phyloP scores from a whole-genome alignment of 2,329 filamentous ascomycete species.

The Aspergillus novofumigatus region DNA sequence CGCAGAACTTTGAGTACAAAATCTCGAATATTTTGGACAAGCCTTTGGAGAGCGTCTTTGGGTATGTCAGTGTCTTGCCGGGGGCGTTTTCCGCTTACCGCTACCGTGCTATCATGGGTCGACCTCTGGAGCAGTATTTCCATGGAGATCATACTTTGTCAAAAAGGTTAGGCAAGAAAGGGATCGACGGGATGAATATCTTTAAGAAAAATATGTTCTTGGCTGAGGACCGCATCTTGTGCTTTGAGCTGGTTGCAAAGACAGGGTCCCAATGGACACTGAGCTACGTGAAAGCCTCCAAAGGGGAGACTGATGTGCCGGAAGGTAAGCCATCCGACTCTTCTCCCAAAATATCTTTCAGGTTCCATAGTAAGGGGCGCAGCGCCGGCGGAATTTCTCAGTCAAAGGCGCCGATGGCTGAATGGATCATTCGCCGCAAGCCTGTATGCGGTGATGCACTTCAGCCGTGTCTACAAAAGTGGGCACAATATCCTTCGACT shows the following conservation, averaged over 20 bases:
- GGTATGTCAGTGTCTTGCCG: slow-evolving; percentile 95
- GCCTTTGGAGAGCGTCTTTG: slow-evolving; percentile 92
- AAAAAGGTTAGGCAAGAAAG: slow-evolving; percentile 93
- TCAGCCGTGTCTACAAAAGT: slow-evolving; percentile 96
- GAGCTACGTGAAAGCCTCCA: slow-evolving; percentile 97
- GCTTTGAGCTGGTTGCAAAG: slow-evolving; percentile 98
- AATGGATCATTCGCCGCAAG: slow-evolving; percentile 98
- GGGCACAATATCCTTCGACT: slow-evolving; percentile 97
- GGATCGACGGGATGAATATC: slow-evolving; percentile 99
- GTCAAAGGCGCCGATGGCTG: slow-evolving; percentile 95
- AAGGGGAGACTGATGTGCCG: slow-evolving; percentile 97
- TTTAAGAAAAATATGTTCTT: slow-evolving; percentile 99
- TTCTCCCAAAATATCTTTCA: no score
- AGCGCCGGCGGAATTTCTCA: slow-evolving; percentile 94
- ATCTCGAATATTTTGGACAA: slow-evolving; percentile 99
- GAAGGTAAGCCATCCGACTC: slow-evolving; percentile 67
- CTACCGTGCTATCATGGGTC: slow-evolving; percentile 96
- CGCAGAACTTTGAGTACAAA: slow-evolving; percentile 99
- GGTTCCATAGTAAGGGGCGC: slow-evolving; percentile 44
- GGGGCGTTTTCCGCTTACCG: slow-evolving; percentile 98
- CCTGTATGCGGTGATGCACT: slow-evolving; percentile 97
- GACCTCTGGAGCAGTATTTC: slow-evolving; percentile 97
- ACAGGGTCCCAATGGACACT: slow-evolving; percentile 98
- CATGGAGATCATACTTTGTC: slow-evolving; percentile 98
- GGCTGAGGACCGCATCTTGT: slow-evolving; percentile 99